These are phyloP conservation scores for Lachnellula occidentalis DNA, from an alignment of 2,329 filamentous ascomycete genomes.

Conservation along the genomic window DNA sequence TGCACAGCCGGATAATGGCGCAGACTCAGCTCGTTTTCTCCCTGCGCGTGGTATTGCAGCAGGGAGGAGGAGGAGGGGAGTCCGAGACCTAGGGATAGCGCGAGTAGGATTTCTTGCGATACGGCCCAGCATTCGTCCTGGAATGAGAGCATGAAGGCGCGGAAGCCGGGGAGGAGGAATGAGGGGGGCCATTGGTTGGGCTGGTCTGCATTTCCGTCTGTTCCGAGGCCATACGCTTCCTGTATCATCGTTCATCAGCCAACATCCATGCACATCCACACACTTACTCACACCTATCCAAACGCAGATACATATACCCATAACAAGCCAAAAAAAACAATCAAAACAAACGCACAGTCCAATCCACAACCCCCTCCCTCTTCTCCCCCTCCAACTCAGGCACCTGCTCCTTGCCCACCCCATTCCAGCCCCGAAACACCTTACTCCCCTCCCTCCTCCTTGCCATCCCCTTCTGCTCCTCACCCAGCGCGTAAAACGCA, in stretches of 20 bases:
- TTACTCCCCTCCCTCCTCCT: neutral
- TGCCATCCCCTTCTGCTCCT: slow-evolving; percentile 8
- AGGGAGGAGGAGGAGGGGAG: slow-evolving; percentile 3
- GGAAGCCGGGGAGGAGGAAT: slow-evolving; percentile 39
- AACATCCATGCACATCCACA: too few relatives aligned
- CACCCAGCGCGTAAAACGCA: slow-evolving; percentile 4
- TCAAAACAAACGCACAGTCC: neutral
- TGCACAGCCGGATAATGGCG: slow-evolving; percentile 37
- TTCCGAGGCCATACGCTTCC: slow-evolving; percentile 47
- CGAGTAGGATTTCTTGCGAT: slow-evolving; percentile 1
- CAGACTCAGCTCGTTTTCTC: slow-evolving; percentile 30
- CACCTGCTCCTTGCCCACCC: slow-evolving; percentile 8
- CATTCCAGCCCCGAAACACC: slow-evolving; percentile 9
- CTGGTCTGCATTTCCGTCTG: slow-evolving; percentile 36
- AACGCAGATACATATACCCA: too few relatives aligned
- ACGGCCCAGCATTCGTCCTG: slow-evolving; percentile 6
- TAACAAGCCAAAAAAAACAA: too few relatives aligned
- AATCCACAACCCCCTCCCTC: slow-evolving; percentile 3
- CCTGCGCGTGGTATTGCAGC: slow-evolving; percentile 3
- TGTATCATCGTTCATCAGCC: slow-evolving; percentile 16
- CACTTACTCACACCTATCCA: too few relatives aligned
- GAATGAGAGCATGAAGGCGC: slow-evolving; percentile 39
- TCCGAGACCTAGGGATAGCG: slow-evolving; percentile 9
- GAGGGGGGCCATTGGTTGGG: slow-evolving; percentile 44
- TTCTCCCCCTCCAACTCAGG: neutral